Percentiles rank a stretch among this genome's conserved stretches.
phyloP scores from a whole-genome alignment of 208 protist species.

The Phytomonas sp. region DNA sequence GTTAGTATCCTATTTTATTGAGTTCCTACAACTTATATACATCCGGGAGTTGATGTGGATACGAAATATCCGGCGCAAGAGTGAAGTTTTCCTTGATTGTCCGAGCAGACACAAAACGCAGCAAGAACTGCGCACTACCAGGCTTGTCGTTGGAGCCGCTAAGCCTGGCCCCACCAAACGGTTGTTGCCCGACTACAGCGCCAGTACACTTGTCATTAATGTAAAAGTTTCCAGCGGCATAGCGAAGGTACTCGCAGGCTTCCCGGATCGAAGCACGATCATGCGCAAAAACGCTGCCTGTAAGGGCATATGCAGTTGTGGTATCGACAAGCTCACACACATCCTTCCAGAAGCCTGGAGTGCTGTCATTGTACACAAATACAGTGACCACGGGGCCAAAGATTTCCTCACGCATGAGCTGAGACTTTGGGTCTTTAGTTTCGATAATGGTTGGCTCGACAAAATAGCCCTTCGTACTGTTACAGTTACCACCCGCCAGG shows the following conservation, averaged over 20 bases:
- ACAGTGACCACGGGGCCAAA: conserved; percentile 96
- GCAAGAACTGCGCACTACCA: conserved; percentile 86
- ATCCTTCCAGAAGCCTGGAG: conserved; percentile 74
- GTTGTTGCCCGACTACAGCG: conserved; percentile 97
- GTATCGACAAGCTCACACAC: conserved; percentile 77
- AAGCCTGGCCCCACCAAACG: conserved; percentile 90
- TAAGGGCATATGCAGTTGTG: conserved; percentile 91
- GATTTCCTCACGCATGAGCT: conserved; percentile 94
- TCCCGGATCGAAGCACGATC: conserved; percentile 69
- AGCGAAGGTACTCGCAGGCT: conserved; percentile 54
- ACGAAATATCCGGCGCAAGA: conserved; percentile 74
- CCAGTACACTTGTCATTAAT: conserved; percentile 98
- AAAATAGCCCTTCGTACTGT: conserved; percentile 89
- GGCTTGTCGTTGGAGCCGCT: conserved; percentile 97
- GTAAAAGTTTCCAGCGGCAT: conserved; percentile 96
- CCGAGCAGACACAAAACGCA: conserved; percentile 84
- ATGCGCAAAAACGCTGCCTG: conserved; percentile 89
- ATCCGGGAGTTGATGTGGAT: conserved; percentile 87
- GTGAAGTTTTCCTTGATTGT: conserved; percentile 96
- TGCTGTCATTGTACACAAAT: conserved; percentile 92
- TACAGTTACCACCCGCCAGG: conserved; percentile 64
- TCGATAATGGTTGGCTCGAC: conserved; percentile 94
- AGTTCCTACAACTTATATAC: conserved; percentile 40
- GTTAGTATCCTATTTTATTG: conserved; percentile 7
- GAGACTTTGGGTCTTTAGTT: conserved; percentile 79